These are phyloP conservation scores for Aspergillus sp. DNA, from an alignment of 2,329 filamentous ascomycete genomes.

Conservation along the genomic window DNA sequence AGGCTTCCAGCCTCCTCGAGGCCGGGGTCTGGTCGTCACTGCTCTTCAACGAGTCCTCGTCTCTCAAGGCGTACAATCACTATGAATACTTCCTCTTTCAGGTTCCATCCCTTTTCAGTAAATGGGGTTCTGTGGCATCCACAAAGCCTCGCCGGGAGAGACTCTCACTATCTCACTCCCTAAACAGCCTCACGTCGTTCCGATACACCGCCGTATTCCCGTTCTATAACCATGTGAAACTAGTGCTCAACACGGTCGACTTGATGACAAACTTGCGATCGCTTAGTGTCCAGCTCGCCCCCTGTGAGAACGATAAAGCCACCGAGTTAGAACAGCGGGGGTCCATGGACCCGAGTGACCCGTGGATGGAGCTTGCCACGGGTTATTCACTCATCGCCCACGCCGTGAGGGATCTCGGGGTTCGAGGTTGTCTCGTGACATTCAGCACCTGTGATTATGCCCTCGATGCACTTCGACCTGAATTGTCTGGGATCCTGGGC, in stretches of 20 bases:
- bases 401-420: constrained; percentile 27
- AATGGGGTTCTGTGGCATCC: constrained; percentile 39
- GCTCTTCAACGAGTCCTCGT: constrained; percentile 73
- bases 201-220: constrained; percentile 68
- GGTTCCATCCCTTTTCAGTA: constrained; percentile 61
- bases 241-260: constrained; percentile 44
- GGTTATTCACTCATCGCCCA: constrained; percentile 49
- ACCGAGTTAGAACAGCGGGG: constrained; percentile 40
- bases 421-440: constrained; percentile 17
- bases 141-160: constrained; percentile 10
- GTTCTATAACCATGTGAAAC: constrained; percentile 59
- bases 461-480: constrained; percentile 27
- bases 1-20: constrained; percentile 49
- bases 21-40: constrained; percentile 65
- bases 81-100: constrained; percentile 69
- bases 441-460: constrained; percentile 34
- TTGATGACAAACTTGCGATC: constrained; percentile 52
- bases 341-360: constrained; percentile 42
- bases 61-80: constrained; percentile 66
- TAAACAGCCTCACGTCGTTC: constrained; percentile 46
- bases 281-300: constrained; percentile 56
- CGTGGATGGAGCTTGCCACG: constrained; percentile 56
- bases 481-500: constrained; percentile 24
- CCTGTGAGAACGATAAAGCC: constrained; percentile 32
- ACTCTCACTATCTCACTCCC: constrained; percentile 40